Percentiles rank a stretch among this genome's conserved stretches.
Evolutionary conservation across 2,329 filamentous ascomycete species (phyloP).

Genomic region (Cordyceps farinosa): DNA sequence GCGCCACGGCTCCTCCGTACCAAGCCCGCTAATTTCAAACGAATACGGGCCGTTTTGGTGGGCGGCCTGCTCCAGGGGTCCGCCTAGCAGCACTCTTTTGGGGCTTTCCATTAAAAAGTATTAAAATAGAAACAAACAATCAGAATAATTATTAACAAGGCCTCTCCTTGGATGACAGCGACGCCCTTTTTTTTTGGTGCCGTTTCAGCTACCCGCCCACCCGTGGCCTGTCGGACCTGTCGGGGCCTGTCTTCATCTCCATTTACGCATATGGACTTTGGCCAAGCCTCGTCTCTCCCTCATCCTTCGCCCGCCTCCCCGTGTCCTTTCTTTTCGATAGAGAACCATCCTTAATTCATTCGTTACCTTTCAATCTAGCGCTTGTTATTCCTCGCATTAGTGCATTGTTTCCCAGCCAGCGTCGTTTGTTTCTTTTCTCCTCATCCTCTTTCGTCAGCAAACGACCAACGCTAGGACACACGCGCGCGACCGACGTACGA

Average conservation of each 20-base stretch:
- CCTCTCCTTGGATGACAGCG: too few species aligned
- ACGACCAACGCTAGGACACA: background rate
- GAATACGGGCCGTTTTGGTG: too few species aligned
- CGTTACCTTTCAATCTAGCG: background rate
- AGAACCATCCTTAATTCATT: background rate
- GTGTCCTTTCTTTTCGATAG: background rate
- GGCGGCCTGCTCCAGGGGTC: too few species aligned
- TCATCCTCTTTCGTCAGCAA: background rate
- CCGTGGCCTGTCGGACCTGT: too few species aligned
- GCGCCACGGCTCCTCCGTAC: too few species aligned
- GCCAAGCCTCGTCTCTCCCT: background rate
- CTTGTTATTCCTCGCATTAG: background rate
- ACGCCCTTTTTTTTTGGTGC: background rate
- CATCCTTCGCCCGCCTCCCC: background rate
- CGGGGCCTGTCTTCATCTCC: background rate
- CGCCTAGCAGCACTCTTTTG: too few species aligned
- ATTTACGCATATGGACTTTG: background rate
- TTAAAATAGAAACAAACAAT: too few species aligned
- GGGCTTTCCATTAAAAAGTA: too few species aligned
- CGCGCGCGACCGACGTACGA: background rate
- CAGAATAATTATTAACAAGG: too few species aligned
- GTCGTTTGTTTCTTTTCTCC: background rate
- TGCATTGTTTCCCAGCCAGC: background rate
- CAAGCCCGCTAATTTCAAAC: too few species aligned
- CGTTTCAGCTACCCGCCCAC: slow-evolving; percentile 7